phyloP scores from a whole-genome alignment of 495 filamentous ascomycete species.

The Opeltia flavorubescens region DNA sequence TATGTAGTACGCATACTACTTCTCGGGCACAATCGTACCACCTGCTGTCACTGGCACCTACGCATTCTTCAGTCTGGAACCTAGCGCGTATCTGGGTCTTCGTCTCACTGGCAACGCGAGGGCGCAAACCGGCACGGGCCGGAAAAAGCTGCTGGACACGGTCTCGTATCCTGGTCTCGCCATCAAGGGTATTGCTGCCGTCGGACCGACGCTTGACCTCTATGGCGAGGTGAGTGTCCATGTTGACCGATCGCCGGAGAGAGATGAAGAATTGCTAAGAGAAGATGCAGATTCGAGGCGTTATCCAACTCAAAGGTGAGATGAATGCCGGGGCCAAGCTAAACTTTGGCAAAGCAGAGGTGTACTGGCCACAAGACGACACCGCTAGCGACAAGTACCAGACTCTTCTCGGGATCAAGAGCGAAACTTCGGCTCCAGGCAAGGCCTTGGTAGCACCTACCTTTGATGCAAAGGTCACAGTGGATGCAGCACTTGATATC shows the following conservation, averaged over 20 bases:
- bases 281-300: slow-evolving; percentile 9
- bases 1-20: slow-evolving; percentile 18
- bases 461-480: slow-evolving; percentile 14
- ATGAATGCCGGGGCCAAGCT: slow-evolving; percentile 14
- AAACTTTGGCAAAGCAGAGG: slow-evolving; percentile 18
- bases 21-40: slow-evolving; percentile 17
- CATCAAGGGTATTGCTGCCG: slow-evolving; percentile 24
- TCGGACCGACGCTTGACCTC: slow-evolving; percentile 21
- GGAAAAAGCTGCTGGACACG: slow-evolving; percentile 18
- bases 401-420: slow-evolving; percentile 6
- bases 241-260: not conserved
- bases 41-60: slow-evolving; percentile 10
- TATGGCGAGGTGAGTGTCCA: slow-evolving; percentile 11
- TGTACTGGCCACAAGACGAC: slow-evolving; percentile 21
- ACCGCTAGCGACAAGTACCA: slow-evolving; percentile 3
- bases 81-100: slow-evolving; percentile 6
- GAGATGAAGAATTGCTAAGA: slow-evolving; percentile 4
- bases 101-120: slow-evolving; percentile 13
- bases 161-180: slow-evolving; percentile 18
- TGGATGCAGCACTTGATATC: slow-evolving; percentile 14
- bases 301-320: slow-evolving; percentile 11
- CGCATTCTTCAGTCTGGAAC: slow-evolving; percentile 14
- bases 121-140: slow-evolving; percentile 6
- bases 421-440: slow-evolving; percentile 5
- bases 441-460: slow-evolving; percentile 10